Evolutionary conservation across 2,329 filamentous ascomycete species (phyloP).

Genomic region (Pezicula carpinea): DNA sequence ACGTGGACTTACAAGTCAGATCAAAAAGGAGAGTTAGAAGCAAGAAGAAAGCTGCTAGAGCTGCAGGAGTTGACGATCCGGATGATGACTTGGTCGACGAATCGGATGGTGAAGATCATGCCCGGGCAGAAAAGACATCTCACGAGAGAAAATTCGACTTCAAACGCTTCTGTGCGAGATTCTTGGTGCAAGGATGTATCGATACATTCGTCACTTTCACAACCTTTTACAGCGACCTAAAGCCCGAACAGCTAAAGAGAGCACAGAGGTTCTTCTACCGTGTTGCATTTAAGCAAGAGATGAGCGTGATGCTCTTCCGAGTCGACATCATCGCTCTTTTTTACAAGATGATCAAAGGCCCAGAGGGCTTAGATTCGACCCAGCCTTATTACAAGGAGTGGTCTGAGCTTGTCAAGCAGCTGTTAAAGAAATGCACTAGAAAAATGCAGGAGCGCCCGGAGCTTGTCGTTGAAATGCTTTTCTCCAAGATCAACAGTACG

Average conservation of each 20-base stretch:
- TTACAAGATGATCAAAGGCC: constrained; percentile 87
- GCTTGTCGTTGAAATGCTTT: constrained; percentile 85
- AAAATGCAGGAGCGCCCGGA: constrained; percentile 84
- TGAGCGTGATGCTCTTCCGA: constrained; percentile 82
- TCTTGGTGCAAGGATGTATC: constrained; percentile 78
- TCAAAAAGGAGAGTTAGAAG: constrained; percentile 69
- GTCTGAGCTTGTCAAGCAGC: constrained; percentile 82
- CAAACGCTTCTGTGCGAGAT: constrained; percentile 72
- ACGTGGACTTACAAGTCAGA: constrained; percentile 87
- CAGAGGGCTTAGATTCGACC: constrained; percentile 65
- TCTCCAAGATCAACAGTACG: constrained; percentile 83
- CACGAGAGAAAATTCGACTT: constrained; percentile 95
- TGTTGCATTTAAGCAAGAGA: constrained; percentile 89
- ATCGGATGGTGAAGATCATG: constrained; percentile 72
- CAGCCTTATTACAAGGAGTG: constrained; percentile 73
- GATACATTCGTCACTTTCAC: constrained; percentile 84
- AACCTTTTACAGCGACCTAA: constrained; percentile 75
- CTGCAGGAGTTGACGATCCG: constrained; percentile 35
- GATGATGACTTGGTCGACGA: constrained; percentile 53
- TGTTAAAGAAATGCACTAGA: constrained; percentile 75
- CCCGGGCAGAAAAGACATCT: constrained; percentile 63
- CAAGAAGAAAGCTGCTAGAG: constrained; percentile 63
- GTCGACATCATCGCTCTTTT: constrained; percentile 87
- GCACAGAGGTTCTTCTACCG: constrained; percentile 93
- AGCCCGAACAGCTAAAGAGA: constrained; percentile 77